phyloP scores from a whole-genome alignment of 805 yeast species.

The Teunomyces barrocoloradensis region DNA sequence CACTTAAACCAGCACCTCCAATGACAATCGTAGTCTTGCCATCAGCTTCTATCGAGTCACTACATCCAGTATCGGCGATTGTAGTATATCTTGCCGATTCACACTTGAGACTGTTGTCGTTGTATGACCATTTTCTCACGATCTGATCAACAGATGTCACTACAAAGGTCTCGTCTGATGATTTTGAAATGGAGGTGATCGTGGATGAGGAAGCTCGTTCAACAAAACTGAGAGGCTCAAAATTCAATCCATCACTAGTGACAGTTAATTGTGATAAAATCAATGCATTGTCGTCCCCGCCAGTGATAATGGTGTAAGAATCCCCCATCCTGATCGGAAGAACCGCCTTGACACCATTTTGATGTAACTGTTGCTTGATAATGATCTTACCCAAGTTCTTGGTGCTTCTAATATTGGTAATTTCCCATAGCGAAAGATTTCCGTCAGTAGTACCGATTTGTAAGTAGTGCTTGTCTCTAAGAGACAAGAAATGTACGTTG shows the following conservation, averaged over 20 bases:
- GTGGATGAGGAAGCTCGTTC: conserved; percentile 81
- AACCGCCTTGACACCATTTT: conserved; percentile 78
- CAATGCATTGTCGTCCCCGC: conserved; percentile 91
- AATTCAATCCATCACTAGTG: conserved; percentile 9
- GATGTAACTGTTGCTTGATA: conserved; percentile 61
- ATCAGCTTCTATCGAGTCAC: conserved; percentile 37
- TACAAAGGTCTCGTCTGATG: conserved; percentile 33
- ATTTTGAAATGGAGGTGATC: conserved; percentile 58
- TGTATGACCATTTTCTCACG: conserved; percentile 60
- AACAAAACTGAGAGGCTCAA: conserved; percentile 32
- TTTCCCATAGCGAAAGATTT: conserved; percentile 58
- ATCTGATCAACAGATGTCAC: conserved; percentile 86
- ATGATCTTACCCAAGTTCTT: conserved; percentile 24
- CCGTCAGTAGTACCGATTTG: conserved; percentile 84
- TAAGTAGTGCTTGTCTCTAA: conserved; percentile 30
- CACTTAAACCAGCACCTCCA: conserved; percentile 83
- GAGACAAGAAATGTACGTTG: conserved; percentile 48
- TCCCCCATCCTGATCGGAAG: conserved; percentile 14
- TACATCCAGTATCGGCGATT: conserved; percentile 86
- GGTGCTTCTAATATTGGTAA: conserved; percentile 24
- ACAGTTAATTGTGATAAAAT: conserved; percentile 19
- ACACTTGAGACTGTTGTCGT: conserved; percentile 20
- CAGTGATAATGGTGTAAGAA: conserved; percentile 52
- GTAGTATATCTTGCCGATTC: conserved; percentile 60
- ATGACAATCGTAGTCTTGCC: conserved; percentile 41